Percentiles rank a stretch among this genome's conserved stretches.
Evolutionary conservation across 352 stramenopile genomes (phyloP).

Genomic region (Globisporangium cederbergense): DNA sequence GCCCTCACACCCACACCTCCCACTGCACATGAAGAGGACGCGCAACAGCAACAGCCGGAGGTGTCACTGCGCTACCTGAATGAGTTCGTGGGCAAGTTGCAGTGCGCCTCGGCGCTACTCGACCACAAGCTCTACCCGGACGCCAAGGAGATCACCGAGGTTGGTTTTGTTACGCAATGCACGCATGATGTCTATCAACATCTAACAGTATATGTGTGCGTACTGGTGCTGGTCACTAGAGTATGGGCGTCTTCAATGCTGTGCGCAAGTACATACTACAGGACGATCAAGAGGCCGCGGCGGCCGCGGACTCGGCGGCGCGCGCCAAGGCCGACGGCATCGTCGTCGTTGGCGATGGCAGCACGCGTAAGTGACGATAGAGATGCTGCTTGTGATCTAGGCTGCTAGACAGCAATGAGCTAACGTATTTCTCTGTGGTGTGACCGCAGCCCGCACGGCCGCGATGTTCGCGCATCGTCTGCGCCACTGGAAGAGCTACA

Average conservation of each 20-base stretch:
- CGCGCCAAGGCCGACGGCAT: constrained; percentile 53
- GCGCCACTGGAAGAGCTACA: constrained; percentile 73
- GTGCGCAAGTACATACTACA: constrained; percentile 61
- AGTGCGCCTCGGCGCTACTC: constrained; percentile 65
- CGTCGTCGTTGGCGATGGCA: constrained; percentile 74
- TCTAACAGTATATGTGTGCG: background rate
- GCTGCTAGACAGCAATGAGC: too few species aligned
- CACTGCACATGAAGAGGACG: background rate
- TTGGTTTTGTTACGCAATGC: constrained; percentile 12
- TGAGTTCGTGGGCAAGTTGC: constrained; percentile 79
- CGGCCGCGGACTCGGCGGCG: background rate
- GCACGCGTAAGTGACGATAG: constrained; percentile 50
- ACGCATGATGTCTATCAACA: background rate
- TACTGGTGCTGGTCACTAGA: constrained; percentile 29
- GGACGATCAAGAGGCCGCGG: constrained; percentile 16
- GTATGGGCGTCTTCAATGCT: constrained; percentile 83
- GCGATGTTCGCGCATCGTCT: constrained; percentile 75
- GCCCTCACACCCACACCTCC: background rate
- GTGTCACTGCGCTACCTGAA: constrained; percentile 80
- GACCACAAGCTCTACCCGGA: constrained; percentile 75
- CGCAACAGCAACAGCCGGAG: constrained; percentile 11
- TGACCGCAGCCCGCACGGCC: constrained; percentile 52
- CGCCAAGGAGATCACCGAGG: constrained; percentile 82
- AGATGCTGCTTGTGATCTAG: background rate
- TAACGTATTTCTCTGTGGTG: background rate